Percentiles rank a stretch among this genome's conserved stretches.
Evolutionary conservation across 257 asterid species (phyloP).

Genomic region (Verbena officinalis): DNA sequence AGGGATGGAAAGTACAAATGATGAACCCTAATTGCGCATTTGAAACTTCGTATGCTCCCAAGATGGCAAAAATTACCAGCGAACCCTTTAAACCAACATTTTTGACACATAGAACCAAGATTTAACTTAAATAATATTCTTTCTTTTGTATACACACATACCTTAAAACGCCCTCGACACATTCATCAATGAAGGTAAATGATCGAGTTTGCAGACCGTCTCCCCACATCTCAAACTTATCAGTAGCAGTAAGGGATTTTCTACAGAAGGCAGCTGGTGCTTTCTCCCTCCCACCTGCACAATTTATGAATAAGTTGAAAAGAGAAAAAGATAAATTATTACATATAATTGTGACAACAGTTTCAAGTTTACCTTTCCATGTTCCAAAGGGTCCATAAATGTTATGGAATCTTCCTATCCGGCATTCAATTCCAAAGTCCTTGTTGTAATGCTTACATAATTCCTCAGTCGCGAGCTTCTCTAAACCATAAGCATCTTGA

Average conservation of each 20-base stretch:
- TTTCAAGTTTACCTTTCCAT: slow-evolving; percentile 71
- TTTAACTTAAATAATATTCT: background rate
- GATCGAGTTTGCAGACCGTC: slow-evolving; percentile 58
- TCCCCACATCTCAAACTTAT: slow-evolving; percentile 62
- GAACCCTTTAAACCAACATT: background rate
- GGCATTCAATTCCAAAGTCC: slow-evolving; percentile 87
- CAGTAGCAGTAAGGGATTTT: slow-evolving; percentile 49
- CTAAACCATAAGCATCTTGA: slow-evolving; percentile 91
- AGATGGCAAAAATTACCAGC: slow-evolving; percentile 3
- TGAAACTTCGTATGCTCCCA: background rate
- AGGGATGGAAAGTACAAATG: too few relatives aligned
- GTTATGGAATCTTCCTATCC: slow-evolving; percentile 92
- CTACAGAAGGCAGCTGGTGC: slow-evolving; percentile 67
- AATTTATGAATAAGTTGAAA: slow-evolving; percentile 5
- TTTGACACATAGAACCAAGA: background rate
- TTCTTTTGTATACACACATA: slow-evolving; percentile 20
- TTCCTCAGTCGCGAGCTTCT: slow-evolving; percentile 85
- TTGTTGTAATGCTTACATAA: slow-evolving; percentile 85
- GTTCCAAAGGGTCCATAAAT: slow-evolving; percentile 96
- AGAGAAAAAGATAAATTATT: background rate
- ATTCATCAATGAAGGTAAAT: slow-evolving; percentile 53
- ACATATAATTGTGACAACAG: too few relatives aligned
- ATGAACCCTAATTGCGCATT: background rate
- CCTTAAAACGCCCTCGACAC: slow-evolving; percentile 60
- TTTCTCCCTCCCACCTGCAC: slow-evolving; percentile 64